Base-by-base conservation (phyloP, 2,329 filamentous ascomycete genomes). In the Zasmidium citrigriseum region DNA sequence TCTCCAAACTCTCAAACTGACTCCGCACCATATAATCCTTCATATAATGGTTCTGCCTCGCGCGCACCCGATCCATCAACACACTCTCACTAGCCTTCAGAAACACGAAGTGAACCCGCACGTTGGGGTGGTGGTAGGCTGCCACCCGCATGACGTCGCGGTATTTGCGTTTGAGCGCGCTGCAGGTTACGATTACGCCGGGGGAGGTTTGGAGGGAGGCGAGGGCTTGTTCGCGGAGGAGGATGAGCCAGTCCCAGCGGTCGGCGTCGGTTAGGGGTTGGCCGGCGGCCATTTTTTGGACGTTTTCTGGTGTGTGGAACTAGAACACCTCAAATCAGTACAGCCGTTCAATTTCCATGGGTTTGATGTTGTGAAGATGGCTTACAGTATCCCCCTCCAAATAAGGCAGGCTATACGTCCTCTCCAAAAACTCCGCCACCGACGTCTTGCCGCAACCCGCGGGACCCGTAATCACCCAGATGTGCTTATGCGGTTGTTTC, bases 121-220 rank as follows among this genome's bases (percentile, higher is more conserved):
- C 73, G 20, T 76, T 70, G 5, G 75, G 73, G 60, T 79, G 70
- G 60, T 78, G 74, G 64, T 80, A 76, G 5, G 75, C 68, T n/a
- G 79, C 80, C n/a, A 78, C 72, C 16, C 80, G 77, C 56, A 82
- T 77, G 54, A 80, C 78, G 65, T 99, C 95, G 67, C 95, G 88
- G 81, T 99, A 99, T 78, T 96, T 97, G 74, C 90, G 90, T 82
- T 98, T 98, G 54, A 99, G 83, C 1, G 93, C 95, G 12, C 91
- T 96, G 82, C 95, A 99, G 54, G 95, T 96, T 60, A 99, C 84
- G 51, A 99, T 90, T n/a, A 97, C 95, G 50, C 91, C 78, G 24
- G 73, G 67, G 24, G 72, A 66, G 29, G n/a, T 44, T 58, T 18
- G 63, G 57, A 64, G 70, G 55, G 73, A 66, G 18, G 60, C 63